Percentiles rank a stretch among this genome's conserved stretches.
phyloP scores from a whole-genome alignment of 2,329 filamentous ascomycete genomes.

The Fusarium fujikuroi region DNA sequence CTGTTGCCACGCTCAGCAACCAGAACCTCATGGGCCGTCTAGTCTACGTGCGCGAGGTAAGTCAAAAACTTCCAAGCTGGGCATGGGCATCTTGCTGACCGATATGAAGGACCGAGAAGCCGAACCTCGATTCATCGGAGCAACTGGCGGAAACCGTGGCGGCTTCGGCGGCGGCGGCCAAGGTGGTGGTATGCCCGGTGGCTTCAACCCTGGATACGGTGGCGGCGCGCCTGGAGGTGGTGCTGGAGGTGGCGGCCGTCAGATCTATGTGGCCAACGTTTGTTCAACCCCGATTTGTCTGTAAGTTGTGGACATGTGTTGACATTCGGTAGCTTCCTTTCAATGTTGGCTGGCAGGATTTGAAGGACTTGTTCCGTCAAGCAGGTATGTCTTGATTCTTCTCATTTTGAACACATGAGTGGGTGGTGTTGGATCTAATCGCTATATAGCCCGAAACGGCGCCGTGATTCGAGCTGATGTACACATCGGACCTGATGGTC shows the following conservation, averaged over 20 bases:
- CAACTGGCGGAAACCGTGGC: constrained; percentile 70
- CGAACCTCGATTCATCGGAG: constrained; percentile 92
- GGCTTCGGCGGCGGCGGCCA: constrained; percentile 67
- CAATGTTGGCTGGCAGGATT: constrained; percentile 97
- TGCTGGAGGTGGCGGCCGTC: constrained; percentile 71
- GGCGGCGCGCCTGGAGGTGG: constrained; percentile 62
- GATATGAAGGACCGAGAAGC: constrained; percentile 90
- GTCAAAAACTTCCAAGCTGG: constrained; percentile 33
- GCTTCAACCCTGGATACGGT: constrained; percentile 67
- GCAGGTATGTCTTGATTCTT: constrained; percentile 74
- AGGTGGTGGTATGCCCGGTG: constrained; percentile 59
- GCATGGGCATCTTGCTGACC: not conserved
- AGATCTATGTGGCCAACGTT: constrained; percentile 99
- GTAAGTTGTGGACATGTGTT: constrained; percentile 26
- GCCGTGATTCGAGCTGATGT: constrained; percentile 95
- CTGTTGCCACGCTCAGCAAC: constrained; percentile 97
- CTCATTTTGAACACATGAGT: not conserved
- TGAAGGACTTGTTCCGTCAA: constrained; percentile 98
- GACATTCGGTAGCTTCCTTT: constrained; percentile 80
- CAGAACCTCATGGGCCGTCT: constrained; percentile 98
- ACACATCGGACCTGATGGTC: constrained; percentile 88
- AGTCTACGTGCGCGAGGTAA: constrained; percentile 97
- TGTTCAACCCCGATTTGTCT: constrained; percentile 60
- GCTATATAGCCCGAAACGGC: constrained; percentile 66
- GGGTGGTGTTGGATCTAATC: constrained; percentile 15